Evolutionary conservation across 805 yeast genomes (phyloP).

Genomic region (Kurtzmaniella cleridarum): DNA sequence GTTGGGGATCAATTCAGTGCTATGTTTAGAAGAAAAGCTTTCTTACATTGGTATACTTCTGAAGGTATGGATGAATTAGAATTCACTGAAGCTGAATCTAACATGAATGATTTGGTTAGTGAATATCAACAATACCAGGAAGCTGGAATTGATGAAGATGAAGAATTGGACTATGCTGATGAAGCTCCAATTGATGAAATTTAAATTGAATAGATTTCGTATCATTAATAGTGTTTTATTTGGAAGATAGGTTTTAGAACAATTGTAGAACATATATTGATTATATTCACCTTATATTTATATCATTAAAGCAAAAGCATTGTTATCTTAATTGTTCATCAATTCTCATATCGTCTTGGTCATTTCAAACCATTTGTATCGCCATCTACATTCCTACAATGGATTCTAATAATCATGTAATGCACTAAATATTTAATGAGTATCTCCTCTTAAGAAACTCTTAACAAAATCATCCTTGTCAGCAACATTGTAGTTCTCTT

Average conservation of each 20-base stretch:
- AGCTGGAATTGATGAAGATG: slow-evolving; percentile 71
- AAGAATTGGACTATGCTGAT: slow-evolving; percentile 63
- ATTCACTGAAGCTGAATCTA: slow-evolving; percentile 89
- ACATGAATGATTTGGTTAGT: slow-evolving; percentile 81
- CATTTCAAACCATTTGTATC: too few relatives aligned
- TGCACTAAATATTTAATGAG: slow-evolving; percentile 5
- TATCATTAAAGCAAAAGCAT: too few relatives aligned
- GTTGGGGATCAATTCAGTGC: slow-evolving; percentile 85
- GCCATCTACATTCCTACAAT: too few relatives aligned
- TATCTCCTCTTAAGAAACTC: slow-evolving; percentile 65
- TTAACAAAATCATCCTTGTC: slow-evolving; percentile 60
- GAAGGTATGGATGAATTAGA: slow-evolving; percentile 97
- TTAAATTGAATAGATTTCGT: too few relatives aligned
- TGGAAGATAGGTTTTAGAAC: slow-evolving; percentile 46
- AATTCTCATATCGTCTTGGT: too few relatives aligned
- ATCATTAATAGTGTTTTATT: slow-evolving; percentile 4
- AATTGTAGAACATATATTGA: slow-evolving; percentile 1
- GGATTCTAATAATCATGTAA: too few relatives aligned
- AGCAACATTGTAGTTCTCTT: slow-evolving; percentile 49
- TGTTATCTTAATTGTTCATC: too few relatives aligned
- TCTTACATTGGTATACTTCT: slow-evolving; percentile 92
- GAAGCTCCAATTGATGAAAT: slow-evolving; percentile 40
- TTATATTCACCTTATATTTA: slow-evolving; percentile 2
- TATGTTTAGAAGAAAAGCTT: slow-evolving; percentile 91
- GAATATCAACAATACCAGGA: slow-evolving; percentile 93